These are phyloP conservation scores for Antrodiella citrinella DNA, from an alignment of 768 basidiomycete species.

Conservation along the genomic window DNA sequence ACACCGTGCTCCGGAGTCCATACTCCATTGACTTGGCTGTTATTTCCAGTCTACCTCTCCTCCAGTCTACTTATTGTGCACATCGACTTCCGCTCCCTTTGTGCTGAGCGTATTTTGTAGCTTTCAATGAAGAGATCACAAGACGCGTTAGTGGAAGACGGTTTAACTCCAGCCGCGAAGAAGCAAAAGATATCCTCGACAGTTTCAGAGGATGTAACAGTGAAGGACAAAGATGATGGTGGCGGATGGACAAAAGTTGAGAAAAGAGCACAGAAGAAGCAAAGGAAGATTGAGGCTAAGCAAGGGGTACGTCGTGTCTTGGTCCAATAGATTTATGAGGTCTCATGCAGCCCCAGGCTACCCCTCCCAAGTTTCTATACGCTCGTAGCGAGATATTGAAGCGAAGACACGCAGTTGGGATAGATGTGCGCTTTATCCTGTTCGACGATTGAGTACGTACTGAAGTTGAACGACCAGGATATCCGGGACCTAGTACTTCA, in stretches of 20 bases:
- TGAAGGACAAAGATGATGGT: not conserved
- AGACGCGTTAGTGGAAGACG: not conserved
- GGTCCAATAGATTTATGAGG: conserved; percentile 2
- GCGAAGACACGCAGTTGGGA: conserved; percentile 66
- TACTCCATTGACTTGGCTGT: too few relatives aligned
- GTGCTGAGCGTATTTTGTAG: too few relatives aligned
- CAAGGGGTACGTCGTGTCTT: conserved; percentile 42
- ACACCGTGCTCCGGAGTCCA: too few relatives aligned
- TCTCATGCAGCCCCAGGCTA: conserved; percentile 27
- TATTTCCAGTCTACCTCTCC: too few relatives aligned
- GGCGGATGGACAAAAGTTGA: conserved; percentile 64
- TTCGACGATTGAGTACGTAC: too few relatives aligned
- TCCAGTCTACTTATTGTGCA: too few relatives aligned
- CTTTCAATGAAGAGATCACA: not conserved
- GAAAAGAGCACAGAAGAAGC: conserved; percentile 65
- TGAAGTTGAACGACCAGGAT: conserved; percentile 43
- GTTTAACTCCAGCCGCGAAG: conserved; percentile 22
- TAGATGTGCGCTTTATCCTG: conserved; percentile 61
- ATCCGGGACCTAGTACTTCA: conserved; percentile 82
- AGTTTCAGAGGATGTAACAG: conserved; percentile 7
- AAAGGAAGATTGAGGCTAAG: conserved; percentile 47
- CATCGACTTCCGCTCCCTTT: too few relatives aligned
- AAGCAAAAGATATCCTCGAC: conserved; percentile 25
- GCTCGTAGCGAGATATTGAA: conserved; percentile 67
- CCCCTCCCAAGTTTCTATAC: conserved; percentile 76